Conservation (phyloP, 2,329 filamentous ascomycete genomes). For the Ophiocordyceps camponoti-leonardi region DNA sequence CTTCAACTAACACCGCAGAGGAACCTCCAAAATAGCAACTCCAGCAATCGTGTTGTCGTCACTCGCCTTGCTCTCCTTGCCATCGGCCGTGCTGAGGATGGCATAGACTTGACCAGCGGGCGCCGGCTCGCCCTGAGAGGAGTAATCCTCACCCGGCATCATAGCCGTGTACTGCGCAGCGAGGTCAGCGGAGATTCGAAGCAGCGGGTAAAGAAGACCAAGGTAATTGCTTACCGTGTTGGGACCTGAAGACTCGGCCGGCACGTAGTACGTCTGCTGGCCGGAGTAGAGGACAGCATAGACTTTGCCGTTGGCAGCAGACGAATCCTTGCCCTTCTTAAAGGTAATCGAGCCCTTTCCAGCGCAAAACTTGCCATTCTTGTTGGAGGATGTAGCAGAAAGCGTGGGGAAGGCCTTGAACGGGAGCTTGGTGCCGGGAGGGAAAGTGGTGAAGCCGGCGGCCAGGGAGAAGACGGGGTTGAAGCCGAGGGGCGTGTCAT, state of each 20-base stretch:
- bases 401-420: slow-evolving; percentile 40
- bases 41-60: slow-evolving; percentile 17
- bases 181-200: background rate
- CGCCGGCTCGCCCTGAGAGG: slow-evolving; percentile 2
- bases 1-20: background rate
- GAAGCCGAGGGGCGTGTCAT: slow-evolving; percentile 39
- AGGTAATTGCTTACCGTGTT: background rate
- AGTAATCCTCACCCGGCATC: slow-evolving; percentile 3
- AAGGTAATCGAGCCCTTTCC: slow-evolving; percentile 1
- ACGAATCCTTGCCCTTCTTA: slow-evolving; percentile 1
- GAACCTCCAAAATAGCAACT: slow-evolving; percentile 14
- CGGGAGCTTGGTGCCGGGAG: slow-evolving; percentile 35
- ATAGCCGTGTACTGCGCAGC: slow-evolving; percentile 4
- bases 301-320: background rate
- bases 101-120: slow-evolving; percentile 16
- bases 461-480: slow-evolving; percentile 49
- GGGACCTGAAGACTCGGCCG: background rate
- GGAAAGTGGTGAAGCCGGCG: slow-evolving; percentile 43
- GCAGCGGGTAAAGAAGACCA: background rate
- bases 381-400: background rate
- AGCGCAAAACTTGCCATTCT: background rate
- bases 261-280: slow-evolving; percentile 6
- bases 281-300: slow-evolving; percentile 5
- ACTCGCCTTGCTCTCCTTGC: slow-evolving; percentile 7
- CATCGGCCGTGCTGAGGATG: slow-evolving; percentile 16